Percentiles rank a stretch among this genome's conserved stretches.
These are phyloP conservation scores for Saccharomyces hybrid DNA, from an alignment of 1,139 yeast species.

Conservation along the genomic window DNA sequence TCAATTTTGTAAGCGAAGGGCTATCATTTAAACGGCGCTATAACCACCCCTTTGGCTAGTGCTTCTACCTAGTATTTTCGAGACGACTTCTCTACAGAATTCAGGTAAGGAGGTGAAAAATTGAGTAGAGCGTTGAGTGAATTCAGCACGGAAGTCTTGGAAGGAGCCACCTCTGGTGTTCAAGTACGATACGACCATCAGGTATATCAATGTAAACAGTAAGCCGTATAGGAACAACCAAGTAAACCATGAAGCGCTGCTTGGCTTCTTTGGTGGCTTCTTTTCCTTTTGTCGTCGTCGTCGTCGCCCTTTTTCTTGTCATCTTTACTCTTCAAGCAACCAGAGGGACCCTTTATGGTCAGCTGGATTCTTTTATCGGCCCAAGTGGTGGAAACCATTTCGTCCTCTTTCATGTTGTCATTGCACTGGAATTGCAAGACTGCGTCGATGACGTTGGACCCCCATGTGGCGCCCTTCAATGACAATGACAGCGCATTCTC, in stretches of 20 bases:
- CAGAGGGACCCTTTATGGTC: slow-evolving; percentile 29
- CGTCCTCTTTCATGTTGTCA: slow-evolving; percentile 33
- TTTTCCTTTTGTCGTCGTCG: slow-evolving; percentile 20
- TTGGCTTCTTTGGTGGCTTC: slow-evolving; percentile 15
- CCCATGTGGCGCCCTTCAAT: slow-evolving; percentile 66
- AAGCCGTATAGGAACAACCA: slow-evolving; percentile 66
- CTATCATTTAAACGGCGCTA: slow-evolving; percentile 60
- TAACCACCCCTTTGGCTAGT: slow-evolving; percentile 63
- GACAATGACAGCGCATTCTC: slow-evolving; percentile 34
- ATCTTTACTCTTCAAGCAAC: slow-evolving; percentile 21
- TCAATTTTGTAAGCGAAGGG: background rate
- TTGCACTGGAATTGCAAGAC: slow-evolving; percentile 48
- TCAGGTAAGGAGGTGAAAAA: slow-evolving; percentile 60
- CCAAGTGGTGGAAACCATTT: slow-evolving; percentile 23
- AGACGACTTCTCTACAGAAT: slow-evolving; percentile 59
- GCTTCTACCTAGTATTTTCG: slow-evolving; percentile 58
- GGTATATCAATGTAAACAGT: slow-evolving; percentile 60
- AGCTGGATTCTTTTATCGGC: slow-evolving; percentile 21
- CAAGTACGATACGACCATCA: slow-evolving; percentile 76
- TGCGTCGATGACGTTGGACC: slow-evolving; percentile 48
- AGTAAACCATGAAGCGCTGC: slow-evolving; percentile 50
- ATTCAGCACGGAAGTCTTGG: slow-evolving; percentile 52
- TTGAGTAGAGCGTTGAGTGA: slow-evolving; percentile 60
- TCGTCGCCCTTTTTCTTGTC: slow-evolving; percentile 22
- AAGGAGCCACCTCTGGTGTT: slow-evolving; percentile 37